phyloP scores from a whole-genome alignment of 2,329 filamentous ascomycete species.

The Colletotrichum sp. region DNA sequence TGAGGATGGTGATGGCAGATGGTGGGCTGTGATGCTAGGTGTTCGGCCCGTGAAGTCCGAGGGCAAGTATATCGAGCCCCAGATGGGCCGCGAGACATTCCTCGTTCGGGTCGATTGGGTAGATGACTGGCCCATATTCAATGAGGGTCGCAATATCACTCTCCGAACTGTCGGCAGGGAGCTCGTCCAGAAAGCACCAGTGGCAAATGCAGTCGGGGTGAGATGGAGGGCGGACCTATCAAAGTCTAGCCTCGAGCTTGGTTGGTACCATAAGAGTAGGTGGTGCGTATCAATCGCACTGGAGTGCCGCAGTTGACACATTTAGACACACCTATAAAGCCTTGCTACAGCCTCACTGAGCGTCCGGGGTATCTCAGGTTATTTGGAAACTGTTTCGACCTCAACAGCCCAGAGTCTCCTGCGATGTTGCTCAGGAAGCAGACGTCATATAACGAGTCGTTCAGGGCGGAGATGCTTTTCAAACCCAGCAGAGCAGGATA shows the following conservation, averaged over 20 bases:
- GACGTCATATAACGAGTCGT: constrained; percentile 44
- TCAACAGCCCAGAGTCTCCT: constrained; percentile 54
- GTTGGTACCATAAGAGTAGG: constrained; percentile 44
- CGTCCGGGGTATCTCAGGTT: constrained; percentile 49
- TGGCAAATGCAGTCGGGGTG: constrained; percentile 33
- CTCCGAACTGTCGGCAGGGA: constrained; percentile 38
- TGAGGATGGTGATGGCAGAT: constrained; percentile 46
- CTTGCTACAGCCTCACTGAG: constrained; percentile 50
- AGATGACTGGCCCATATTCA: constrained; percentile 57
- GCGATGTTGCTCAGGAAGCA: constrained; percentile 62
- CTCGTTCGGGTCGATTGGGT: constrained; percentile 54
- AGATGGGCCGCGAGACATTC: constrained; percentile 54
- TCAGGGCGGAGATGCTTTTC: constrained; percentile 51
- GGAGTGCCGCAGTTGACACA: background rate
- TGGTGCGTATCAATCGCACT: background rate
- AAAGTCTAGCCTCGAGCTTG: constrained; percentile 31
- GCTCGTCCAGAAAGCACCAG: constrained; percentile 21
- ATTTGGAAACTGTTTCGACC: constrained; percentile 55
- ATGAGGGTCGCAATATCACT: constrained; percentile 47
- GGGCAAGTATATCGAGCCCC: constrained; percentile 39
- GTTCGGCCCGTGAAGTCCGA: constrained; percentile 41
- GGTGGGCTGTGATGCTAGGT: constrained; percentile 54
- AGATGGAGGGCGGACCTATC: constrained; percentile 39
- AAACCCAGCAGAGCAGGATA: constrained; percentile 42
- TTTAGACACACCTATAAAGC: constrained; percentile 52